Conservation (phyloP, 2,329 filamentous ascomycete genomes). For the Graphiopsis chlorocephala region DNA sequence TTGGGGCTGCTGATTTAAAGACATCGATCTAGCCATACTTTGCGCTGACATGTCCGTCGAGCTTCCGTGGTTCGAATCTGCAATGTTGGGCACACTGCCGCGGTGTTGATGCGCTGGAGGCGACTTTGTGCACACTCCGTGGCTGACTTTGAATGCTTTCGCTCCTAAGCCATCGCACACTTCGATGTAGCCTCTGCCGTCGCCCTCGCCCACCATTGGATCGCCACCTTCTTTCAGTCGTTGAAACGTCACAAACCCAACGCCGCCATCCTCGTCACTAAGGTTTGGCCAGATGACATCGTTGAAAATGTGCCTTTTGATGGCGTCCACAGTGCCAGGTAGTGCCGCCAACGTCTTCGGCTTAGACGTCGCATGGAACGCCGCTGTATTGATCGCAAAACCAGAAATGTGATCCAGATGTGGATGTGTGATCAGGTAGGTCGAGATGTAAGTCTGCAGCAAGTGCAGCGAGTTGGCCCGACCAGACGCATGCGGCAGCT, state of each 20-base stretch:
- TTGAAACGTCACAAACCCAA: slow-evolving; percentile 86
- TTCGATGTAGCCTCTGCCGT: slow-evolving; percentile 79
- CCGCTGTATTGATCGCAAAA: slow-evolving; percentile 89
- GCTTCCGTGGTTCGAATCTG: slow-evolving; percentile 29
- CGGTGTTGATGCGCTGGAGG: slow-evolving; percentile 38
- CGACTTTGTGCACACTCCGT: slow-evolving; percentile 81
- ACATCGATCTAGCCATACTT: slow-evolving; percentile 19
- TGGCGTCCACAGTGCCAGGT: slow-evolving; percentile 82
- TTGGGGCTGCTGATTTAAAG: slow-evolving; percentile 28
- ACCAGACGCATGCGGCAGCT: slow-evolving; percentile 64
- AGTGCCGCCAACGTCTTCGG: slow-evolving; percentile 85
- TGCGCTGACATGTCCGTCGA: slow-evolving; percentile 1
- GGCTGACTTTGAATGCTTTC: slow-evolving; percentile 81
- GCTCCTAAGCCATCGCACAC: slow-evolving; percentile 86
- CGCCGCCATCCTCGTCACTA: slow-evolving; percentile 92
- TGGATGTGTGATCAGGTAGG: slow-evolving; percentile 93
- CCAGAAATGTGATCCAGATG: slow-evolving; percentile 92
- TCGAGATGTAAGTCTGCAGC: slow-evolving; percentile 74
- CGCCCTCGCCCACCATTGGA: slow-evolving; percentile 74
- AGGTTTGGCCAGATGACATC: slow-evolving; percentile 97
- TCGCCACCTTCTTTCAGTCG: slow-evolving; percentile 87
- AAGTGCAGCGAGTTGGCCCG: slow-evolving; percentile 79
- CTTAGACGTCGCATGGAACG: slow-evolving; percentile 69
- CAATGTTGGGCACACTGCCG: slow-evolving; percentile 41
- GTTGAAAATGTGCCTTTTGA: slow-evolving; percentile 96